These are phyloP conservation scores for Starmerella tilneyi DNA, from an alignment of 805 yeast genomes.

Conservation along the genomic window DNA sequence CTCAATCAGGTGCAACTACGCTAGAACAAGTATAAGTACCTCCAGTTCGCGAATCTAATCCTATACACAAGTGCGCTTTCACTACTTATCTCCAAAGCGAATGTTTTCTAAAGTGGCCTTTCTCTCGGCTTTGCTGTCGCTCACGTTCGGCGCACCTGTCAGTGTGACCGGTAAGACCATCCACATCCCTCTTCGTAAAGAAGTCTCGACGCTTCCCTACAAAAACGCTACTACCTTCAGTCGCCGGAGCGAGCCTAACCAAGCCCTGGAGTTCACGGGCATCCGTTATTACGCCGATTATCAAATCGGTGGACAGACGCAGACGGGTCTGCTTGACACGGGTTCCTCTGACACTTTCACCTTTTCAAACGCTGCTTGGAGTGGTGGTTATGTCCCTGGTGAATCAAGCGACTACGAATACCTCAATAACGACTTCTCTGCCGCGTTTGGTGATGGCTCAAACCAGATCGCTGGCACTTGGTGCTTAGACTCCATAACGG, in stretches of 20 bases:
- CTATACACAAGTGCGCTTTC: too few species aligned
- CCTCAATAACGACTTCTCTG: conserved; percentile 4
- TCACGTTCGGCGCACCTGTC: conserved; percentile 2
- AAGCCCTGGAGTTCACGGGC: conserved; percentile 4
- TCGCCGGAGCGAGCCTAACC: neutral
- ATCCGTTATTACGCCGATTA: conserved; percentile 22
- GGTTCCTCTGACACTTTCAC: conserved; percentile 65
- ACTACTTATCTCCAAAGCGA: neutral
- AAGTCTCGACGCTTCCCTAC: neutral
- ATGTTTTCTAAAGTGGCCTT: neutral
- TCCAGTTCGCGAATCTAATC: too few species aligned
- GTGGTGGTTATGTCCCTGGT: conserved; percentile 24
- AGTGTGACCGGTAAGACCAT: neutral
- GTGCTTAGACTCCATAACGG: conserved; percentile 48
- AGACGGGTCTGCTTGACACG: conserved; percentile 45
- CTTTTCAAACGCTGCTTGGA: conserved; percentile 27
- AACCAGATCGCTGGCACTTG: conserved; percentile 39
- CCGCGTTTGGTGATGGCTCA: conserved; percentile 10
- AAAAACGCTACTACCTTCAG: neutral
- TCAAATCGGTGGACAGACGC: conserved; percentile 43
- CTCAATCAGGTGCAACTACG: neutral
- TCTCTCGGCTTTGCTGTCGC: neutral
- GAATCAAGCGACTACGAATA: conserved; percentile 21
- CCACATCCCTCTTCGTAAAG: conserved; percentile 1
- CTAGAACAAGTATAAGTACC: too few species aligned